phyloP scores from a whole-genome alignment of 1,139 yeast genomes.

The Nakaseomyces uthaithaninus region DNA sequence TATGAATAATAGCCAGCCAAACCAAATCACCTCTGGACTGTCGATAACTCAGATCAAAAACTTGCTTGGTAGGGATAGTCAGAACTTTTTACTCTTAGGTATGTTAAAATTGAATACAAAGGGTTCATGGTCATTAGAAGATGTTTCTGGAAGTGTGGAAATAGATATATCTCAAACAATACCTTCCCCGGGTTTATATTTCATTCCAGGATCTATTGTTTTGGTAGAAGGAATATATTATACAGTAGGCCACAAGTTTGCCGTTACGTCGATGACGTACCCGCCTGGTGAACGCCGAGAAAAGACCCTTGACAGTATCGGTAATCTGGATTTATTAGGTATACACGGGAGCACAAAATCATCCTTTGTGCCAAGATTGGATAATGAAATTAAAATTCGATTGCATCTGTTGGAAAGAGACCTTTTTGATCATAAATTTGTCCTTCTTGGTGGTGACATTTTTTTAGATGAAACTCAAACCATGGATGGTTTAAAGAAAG shows the following conservation, averaged over 20 bases:
- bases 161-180: constrained; percentile 58
- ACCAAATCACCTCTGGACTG: constrained; percentile 25
- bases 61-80: constrained; percentile 74
- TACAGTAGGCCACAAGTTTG: constrained; percentile 55
- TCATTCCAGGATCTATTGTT: constrained; percentile 71
- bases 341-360: constrained; percentile 36
- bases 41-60: constrained; percentile 73
- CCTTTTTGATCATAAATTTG: constrained; percentile 46
- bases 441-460: constrained; percentile 69
- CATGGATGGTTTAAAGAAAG: constrained; percentile 53
- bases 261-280: constrained; percentile 70
- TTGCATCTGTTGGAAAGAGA: constrained; percentile 51
- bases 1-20: background rate
- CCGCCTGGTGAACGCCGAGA: constrained; percentile 83
- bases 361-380: constrained; percentile 46
- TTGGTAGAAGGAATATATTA: constrained; percentile 76
- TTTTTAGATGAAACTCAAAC: constrained; percentile 52
- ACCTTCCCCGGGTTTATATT: constrained; percentile 61
- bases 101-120: constrained; percentile 53
- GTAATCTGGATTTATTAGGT: constrained; percentile 73
- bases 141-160: constrained; percentile 69
- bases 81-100: constrained; percentile 71
- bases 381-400: constrained; percentile 48
- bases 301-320: constrained; percentile 58
- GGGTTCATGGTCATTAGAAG: constrained; percentile 73